Evolutionary conservation across 2,329 filamentous ascomycete genomes (phyloP).

Genomic region (Stemphylium lycopersici): DNA sequence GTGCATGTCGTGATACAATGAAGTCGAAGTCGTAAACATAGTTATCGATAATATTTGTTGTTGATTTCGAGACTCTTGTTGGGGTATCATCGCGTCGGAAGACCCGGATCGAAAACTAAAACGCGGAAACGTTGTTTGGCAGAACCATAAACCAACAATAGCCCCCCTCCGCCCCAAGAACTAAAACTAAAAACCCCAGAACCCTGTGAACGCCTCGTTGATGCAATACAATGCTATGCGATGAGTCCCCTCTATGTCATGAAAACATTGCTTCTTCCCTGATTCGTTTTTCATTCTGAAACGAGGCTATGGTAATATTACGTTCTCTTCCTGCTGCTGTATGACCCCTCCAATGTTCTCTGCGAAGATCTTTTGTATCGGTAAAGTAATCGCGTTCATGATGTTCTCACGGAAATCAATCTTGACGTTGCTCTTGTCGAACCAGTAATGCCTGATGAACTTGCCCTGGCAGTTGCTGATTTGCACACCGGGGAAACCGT

Average conservation of each 20-base stretch:
- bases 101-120: slow-evolving; percentile 22
- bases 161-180: slow-evolving; percentile 1
- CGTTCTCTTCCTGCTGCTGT: slow-evolving; percentile 37
- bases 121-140: slow-evolving; percentile 3
- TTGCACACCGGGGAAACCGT: slow-evolving; percentile 46
- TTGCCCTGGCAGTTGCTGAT: slow-evolving; percentile 46
- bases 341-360: slow-evolving; percentile 38
- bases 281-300: background rate
- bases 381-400: slow-evolving; percentile 47
- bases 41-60: background rate
- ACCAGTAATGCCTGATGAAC: slow-evolving; percentile 49
- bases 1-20: background rate
- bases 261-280: slow-evolving; percentile 9
- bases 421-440: slow-evolving; percentile 44
- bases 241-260: slow-evolving; percentile 37
- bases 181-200: slow-evolving; percentile 4
- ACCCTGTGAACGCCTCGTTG: slow-evolving; percentile 24
- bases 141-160: background rate
- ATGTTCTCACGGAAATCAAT: slow-evolving; percentile 44
- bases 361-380: slow-evolving; percentile 44
- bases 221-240: slow-evolving; percentile 34
- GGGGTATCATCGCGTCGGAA: slow-evolving; percentile 31
- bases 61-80: slow-evolving; percentile 20
- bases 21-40: background rate
- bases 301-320: slow-evolving; percentile 22